Percentiles rank a stretch among this genome's conserved stretches.
Evolutionary conservation across 768 basidiomycete species (phyloP).

Genomic region (Termitomyces sp.): DNA sequence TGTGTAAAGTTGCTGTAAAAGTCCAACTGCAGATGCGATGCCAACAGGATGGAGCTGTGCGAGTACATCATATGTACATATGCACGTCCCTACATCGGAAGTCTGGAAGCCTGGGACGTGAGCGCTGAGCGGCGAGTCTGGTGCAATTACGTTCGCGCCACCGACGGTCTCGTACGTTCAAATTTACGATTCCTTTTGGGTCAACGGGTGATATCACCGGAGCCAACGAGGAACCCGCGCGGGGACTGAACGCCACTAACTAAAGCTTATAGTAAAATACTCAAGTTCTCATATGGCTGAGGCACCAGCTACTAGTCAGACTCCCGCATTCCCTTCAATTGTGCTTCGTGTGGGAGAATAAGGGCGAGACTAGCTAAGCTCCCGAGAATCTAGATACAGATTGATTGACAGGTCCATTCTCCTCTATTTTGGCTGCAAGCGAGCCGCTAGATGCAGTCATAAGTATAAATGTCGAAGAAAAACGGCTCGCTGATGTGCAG

Average conservation of each 20-base stretch:
- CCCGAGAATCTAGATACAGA: not conserved
- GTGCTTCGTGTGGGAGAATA: not conserved
- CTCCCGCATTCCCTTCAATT: not conserved
- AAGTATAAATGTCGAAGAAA: no score
- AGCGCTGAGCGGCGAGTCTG: not conserved
- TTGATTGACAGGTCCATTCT: not conserved
- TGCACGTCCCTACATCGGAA: no score
- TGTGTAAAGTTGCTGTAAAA: not conserved
- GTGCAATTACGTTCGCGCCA: not conserved
- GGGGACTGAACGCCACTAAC: not conserved
- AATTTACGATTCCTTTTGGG: not conserved
- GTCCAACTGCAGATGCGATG: not conserved
- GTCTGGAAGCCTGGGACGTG: no score
- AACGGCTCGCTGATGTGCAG: no score
- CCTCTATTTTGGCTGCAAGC: not conserved
- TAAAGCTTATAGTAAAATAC: not conserved
- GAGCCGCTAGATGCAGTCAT: no score
- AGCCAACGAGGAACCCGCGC: not conserved
- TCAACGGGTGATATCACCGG: not conserved
- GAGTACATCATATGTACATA: no score
- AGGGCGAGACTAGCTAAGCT: not conserved
- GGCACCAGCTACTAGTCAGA: not conserved
- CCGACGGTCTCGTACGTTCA: not conserved
- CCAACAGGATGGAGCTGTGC: not conserved
- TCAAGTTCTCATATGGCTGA: not conserved